A percentile compares a stretch with the other conserved stretches of the same genome.
Evolutionary conservation across 177 flowering plant species (phyloP).

Genomic region (Vitis hybrid): DNA sequence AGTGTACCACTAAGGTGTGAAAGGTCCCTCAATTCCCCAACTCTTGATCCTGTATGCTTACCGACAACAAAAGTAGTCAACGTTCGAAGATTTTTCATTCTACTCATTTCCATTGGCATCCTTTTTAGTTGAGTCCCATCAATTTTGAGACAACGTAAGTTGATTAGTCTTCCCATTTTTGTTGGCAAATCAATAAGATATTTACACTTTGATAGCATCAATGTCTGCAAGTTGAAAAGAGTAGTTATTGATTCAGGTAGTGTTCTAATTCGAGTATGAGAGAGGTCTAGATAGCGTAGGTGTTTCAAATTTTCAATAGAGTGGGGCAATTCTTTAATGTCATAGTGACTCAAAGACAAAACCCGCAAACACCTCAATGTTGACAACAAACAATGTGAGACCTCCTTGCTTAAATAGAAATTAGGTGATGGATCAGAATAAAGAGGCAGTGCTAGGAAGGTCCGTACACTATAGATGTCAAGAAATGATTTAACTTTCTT

Average conservation of each 20-base stretch:
- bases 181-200: slow-evolving; percentile 19
- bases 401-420: not conserved
- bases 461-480: slow-evolving; percentile 15
- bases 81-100: slow-evolving; percentile 13
- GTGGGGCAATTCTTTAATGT: slow-evolving; percentile 8
- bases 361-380: slow-evolving; percentile 17
- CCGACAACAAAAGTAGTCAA: not conserved
- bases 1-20: slow-evolving; percentile 11
- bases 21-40: slow-evolving; percentile 14
- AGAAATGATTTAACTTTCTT: slow-evolving; percentile 5
- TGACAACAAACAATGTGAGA: slow-evolving; percentile 6
- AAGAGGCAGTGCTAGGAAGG: slow-evolving; percentile 17
- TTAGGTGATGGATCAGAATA: no score
- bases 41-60: slow-evolving; percentile 3
- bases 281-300: slow-evolving; percentile 34
- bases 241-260: slow-evolving; percentile 22
- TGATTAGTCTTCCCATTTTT: slow-evolving; percentile 8
- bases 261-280: slow-evolving; percentile 13
- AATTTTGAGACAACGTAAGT: slow-evolving; percentile 13
- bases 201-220: slow-evolving; percentile 18
- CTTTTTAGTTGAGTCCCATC: not conserved
- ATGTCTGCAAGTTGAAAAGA: slow-evolving; percentile 31
- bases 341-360: slow-evolving; percentile 7
- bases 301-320: slow-evolving; percentile 30
- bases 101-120: slow-evolving; percentile 12